A percentile compares a stretch with the other conserved stretches of the same genome.
Conservation (phyloP, 1,284 basidiomycete species). For the Leccinum subrobustum region DNA sequence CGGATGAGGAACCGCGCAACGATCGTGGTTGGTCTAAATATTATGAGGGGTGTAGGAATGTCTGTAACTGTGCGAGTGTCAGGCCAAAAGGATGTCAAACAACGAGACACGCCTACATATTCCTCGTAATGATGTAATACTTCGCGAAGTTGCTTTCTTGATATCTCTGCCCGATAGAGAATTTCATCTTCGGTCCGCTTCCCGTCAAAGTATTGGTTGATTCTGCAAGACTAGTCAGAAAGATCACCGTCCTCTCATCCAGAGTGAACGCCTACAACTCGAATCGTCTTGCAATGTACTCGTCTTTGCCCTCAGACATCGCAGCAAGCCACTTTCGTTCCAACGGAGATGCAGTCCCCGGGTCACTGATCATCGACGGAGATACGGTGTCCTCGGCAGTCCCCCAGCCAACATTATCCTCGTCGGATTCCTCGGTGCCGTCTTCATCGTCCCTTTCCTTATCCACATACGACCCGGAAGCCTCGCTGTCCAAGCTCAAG, state of each 20-base stretch:
- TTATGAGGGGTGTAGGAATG: conserved; percentile 27
- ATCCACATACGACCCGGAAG: conserved; percentile 27
- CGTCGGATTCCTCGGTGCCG: conserved; percentile 37
- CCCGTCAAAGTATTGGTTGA: conserved; percentile 82
- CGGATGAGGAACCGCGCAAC: background rate
- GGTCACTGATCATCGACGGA: conserved; percentile 76
- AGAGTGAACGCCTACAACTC: conserved; percentile 51
- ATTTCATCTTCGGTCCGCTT: conserved; percentile 81
- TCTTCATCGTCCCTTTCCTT: conserved; percentile 34
- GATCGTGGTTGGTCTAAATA: background rate
- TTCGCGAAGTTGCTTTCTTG: conserved; percentile 72
- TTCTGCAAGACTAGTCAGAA: conserved; percentile 41
- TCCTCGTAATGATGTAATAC: conserved; percentile 78
- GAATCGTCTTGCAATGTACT: conserved; percentile 58
- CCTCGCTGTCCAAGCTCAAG: conserved; percentile 36
- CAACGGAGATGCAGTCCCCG: conserved; percentile 73
- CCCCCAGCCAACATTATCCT: conserved; percentile 47
- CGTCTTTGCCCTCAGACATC: conserved; percentile 80
- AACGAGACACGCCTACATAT: conserved; percentile 48
- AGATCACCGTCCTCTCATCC: background rate
- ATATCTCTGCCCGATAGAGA: conserved; percentile 71
- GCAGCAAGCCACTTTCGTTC: conserved; percentile 79
- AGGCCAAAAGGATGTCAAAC: background rate
- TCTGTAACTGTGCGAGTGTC: conserved; percentile 22
- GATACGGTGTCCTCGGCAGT: conserved; percentile 52